These are phyloP conservation scores for Xanthoconium purpureum DNA, from an alignment of 768 basidiomycete genomes.

Conservation along the genomic window DNA sequence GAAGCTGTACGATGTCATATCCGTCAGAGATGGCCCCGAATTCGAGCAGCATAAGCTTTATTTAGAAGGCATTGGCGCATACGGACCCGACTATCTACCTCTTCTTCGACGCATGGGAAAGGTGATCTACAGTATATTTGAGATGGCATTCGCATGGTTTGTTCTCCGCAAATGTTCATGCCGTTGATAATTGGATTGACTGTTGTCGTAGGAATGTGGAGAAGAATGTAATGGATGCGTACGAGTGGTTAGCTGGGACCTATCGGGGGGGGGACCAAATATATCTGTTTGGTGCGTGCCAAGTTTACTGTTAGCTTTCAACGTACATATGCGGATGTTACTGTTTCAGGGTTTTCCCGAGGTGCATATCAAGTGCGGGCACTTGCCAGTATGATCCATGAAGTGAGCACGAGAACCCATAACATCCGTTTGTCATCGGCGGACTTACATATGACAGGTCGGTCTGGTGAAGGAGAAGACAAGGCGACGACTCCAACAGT, in stretches of 20 bases:
- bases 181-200: neutral
- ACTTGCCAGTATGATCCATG: slow-evolving; percentile 37
- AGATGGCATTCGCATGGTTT: slow-evolving; percentile 3
- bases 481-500: neutral
- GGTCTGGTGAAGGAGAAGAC: neutral
- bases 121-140: neutral
- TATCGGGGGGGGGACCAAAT: slow-evolving; percentile 22
- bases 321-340: neutral
- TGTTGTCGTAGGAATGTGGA: slow-evolving; percentile 2
- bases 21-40: too few relatives aligned
- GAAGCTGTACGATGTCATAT: too few relatives aligned
- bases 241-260: neutral
- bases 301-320: neutral
- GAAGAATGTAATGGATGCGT: slow-evolving; percentile 4
- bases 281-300: slow-evolving; percentile 37
- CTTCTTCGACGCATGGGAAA: too few relatives aligned
- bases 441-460: neutral
- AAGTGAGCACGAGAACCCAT: slow-evolving; percentile 10
- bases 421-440: neutral
- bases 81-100: too few relatives aligned
- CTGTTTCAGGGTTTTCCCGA: slow-evolving; percentile 37
- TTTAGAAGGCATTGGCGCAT: neutral
- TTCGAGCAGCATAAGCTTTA: too few relatives aligned
- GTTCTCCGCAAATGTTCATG: neutral
- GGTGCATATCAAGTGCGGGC: slow-evolving; percentile 41